phyloP scores from a whole-genome alignment of 768 basidiomycete species.

The Podaxis sp. region DNA sequence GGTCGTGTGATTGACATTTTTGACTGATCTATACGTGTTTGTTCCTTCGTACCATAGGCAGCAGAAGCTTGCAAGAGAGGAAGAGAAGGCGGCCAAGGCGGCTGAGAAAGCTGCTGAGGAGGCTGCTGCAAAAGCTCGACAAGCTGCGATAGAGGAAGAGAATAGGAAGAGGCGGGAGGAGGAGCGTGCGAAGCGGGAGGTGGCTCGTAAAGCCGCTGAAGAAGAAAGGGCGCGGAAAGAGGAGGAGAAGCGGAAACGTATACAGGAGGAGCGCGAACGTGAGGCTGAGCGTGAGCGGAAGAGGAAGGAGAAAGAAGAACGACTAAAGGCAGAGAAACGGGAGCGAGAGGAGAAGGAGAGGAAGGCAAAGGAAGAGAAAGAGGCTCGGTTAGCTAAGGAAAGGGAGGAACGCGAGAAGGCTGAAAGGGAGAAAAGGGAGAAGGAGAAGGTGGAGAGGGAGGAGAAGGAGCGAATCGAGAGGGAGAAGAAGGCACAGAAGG shows the following conservation, averaged over 20 bases:
- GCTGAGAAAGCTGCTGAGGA: slow-evolving; percentile 89
- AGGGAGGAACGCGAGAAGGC: slow-evolving; percentile 32
- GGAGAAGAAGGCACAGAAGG: slow-evolving; percentile 28
- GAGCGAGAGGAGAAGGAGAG: slow-evolving; percentile 56
- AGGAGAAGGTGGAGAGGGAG: slow-evolving; percentile 30
- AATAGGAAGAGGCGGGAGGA: slow-evolving; percentile 82
- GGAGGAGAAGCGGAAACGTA: slow-evolving; percentile 76
- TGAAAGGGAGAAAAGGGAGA: slow-evolving; percentile 36
- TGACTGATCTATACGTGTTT: background rate
- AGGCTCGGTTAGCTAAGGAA: slow-evolving; percentile 31
- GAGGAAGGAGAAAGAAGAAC: slow-evolving; percentile 68
- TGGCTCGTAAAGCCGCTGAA: slow-evolving; percentile 70
- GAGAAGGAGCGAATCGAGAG: slow-evolving; percentile 30
- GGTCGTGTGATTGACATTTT: slow-evolving; percentile 11
- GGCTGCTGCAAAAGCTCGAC: slow-evolving; percentile 73
- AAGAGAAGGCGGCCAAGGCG: slow-evolving; percentile 80
- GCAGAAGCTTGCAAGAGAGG: slow-evolving; percentile 92
- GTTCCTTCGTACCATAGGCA: slow-evolving; percentile 49
- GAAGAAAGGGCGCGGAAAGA: slow-evolving; percentile 84
- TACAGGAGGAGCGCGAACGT: slow-evolving; percentile 78
- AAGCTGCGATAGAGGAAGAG: slow-evolving; percentile 78
- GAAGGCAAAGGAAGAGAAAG: slow-evolving; percentile 42
- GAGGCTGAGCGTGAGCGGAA: slow-evolving; percentile 76
- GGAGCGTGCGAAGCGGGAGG: slow-evolving; percentile 78
- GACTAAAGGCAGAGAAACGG: slow-evolving; percentile 69